Evolutionary conservation across 2,329 filamentous ascomycete species (phyloP).

Genomic region (Penicillium digitatum): DNA sequence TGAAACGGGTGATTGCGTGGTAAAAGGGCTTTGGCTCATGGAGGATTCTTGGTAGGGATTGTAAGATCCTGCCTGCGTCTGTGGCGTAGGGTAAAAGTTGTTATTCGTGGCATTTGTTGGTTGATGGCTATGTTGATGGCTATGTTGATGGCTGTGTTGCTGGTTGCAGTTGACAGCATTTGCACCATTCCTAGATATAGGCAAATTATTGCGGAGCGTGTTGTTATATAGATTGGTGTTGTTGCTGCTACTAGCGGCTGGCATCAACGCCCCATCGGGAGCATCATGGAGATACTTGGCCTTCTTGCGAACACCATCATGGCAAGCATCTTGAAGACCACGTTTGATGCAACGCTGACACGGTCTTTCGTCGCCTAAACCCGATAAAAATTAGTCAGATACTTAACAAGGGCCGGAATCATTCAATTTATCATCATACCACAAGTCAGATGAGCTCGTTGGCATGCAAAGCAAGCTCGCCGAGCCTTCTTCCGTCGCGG

Average conservation of each 20-base stretch:
- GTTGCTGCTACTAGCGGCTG: constrained; percentile 71
- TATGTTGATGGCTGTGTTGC: constrained; percentile 7
- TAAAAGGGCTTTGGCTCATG: constrained; percentile 53
- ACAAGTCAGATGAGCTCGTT: constrained; percentile 94
- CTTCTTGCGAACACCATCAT: constrained; percentile 96
- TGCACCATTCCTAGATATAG: constrained; percentile 33
- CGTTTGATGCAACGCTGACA: constrained; percentile 93
- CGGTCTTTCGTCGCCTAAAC: constrained; percentile 83
- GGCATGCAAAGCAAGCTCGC: constrained; percentile 92
- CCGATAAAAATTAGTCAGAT: constrained; percentile 7
- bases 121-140: constrained; percentile 3
- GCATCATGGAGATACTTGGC: constrained; percentile 98
- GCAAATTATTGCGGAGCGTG: constrained; percentile 38
- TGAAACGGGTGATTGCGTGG: constrained; percentile 65
- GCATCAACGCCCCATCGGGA: constrained; percentile 79
- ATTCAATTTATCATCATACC: constrained; percentile 59
- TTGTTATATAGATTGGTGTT: constrained; percentile 53
- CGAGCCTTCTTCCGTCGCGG: constrained; percentile 93
- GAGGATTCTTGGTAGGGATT: constrained; percentile 49
- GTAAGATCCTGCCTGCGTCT: constrained; percentile 29
- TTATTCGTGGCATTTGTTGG: constrained; percentile 21
- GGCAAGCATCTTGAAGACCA: constrained; percentile 82
- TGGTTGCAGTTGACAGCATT: constrained; percentile 27
- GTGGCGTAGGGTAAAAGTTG: constrained; percentile 36
- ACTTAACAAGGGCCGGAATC: constrained; percentile 5